Evolutionary conservation across 225 moss, liverwort and hornwort species (phyloP).

Genomic region (Antitrichia curtipendula): DNA sequence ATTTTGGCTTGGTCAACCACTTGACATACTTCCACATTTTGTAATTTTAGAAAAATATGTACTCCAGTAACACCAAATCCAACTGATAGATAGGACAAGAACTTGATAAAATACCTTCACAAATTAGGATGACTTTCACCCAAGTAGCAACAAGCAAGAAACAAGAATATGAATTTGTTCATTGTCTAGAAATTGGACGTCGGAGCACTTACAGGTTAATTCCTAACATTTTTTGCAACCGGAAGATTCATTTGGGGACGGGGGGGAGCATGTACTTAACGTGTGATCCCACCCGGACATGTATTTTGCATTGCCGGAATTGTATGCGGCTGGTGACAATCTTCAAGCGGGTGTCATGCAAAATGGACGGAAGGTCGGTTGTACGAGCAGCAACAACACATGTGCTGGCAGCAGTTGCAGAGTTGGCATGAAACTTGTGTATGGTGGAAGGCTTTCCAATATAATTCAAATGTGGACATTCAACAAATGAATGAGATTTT

Average conservation of each 20-base stretch:
- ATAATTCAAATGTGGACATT: background rate
- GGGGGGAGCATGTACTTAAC: no score
- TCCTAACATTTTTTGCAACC: background rate
- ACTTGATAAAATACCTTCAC: no score
- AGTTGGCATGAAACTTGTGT: background rate
- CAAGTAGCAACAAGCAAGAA: no score
- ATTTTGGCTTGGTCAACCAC: no score
- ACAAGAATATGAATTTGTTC: no score
- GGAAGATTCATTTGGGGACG: background rate
- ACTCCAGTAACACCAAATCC: no score
- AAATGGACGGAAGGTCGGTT: background rate
- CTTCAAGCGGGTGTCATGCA: background rate
- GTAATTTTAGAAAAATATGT: no score
- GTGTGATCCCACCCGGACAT: background rate
- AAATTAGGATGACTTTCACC: no score
- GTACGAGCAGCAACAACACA: background rate
- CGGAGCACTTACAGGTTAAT: no score
- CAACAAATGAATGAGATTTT: background rate
- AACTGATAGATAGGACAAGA: no score
- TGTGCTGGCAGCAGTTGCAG: background rate
- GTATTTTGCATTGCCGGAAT: background rate
- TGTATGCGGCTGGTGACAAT: background rate
- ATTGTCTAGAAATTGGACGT: no score
- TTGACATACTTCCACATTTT: no score
- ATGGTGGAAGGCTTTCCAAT: background rate